Base-by-base conservation (phyloP, 2,329 filamentous ascomycete species). In the Aureobasidium namibiae region DNA sequence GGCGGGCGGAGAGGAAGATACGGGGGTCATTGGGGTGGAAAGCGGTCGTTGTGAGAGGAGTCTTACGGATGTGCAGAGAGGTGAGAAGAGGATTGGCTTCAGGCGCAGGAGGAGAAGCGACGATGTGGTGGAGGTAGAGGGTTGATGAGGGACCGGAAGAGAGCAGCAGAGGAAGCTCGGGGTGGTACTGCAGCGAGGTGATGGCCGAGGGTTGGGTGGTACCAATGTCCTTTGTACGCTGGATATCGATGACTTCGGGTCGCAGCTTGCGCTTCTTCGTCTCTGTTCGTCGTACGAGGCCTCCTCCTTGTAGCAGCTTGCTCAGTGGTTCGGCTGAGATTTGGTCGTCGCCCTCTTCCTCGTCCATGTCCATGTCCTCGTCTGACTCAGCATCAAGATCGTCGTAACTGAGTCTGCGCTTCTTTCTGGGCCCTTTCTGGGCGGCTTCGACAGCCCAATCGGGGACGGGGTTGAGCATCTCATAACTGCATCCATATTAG, bases 71-170 rank as follows among this genome's bases (percentile, higher is more conserved):
- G 72, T 96, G 91, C 23, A 97, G 82, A 14, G 91, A 95, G 1
- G 92, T 96, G 60, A 97, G 81, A 39, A 92, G 84, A 8, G 92
- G 94, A 71, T 97, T 95, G 18, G 91, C 89, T 34, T 84, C 87
- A 36, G 87, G 66, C 4, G 86, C 67, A 83, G 83, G 24, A 86
- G 87, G 54, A 82, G 83, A 44, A 87, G 88, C 61, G 39, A 88
- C 87, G 66, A 97, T 84, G 71, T 96, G 92, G 73, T 99, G 92
- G 46, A 99, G 81, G 72, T 88, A 91, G 58, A 97, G 80, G 4
- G 92, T 88, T 21, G 90, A 90, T 54, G 90, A 89, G 58, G 87
- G 87, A 61, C 92, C 94, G 13, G 91, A 90, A 24, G 94, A 95
- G 61, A 97, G 83, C 29, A 99, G 83, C 16, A 99, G 85, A 4